Base-by-base conservation (phyloP, 2,329 filamentous ascomycete species). In the Blastomyces parvus region DNA sequence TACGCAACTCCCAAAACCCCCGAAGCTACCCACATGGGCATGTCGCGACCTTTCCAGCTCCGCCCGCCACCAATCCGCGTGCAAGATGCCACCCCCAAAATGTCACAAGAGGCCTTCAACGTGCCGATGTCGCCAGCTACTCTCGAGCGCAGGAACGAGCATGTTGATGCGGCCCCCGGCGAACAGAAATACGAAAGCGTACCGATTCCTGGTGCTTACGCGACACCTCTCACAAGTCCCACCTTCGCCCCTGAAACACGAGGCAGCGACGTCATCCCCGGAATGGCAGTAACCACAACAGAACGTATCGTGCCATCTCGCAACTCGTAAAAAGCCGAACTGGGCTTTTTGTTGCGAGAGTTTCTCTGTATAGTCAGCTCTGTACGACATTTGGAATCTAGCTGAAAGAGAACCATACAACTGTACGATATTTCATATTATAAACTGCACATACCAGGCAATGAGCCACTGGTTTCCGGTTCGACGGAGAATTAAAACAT, bases 201-300 rank as follows among this genome's bases (percentile, higher is more conserved):
- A 40, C 90, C 92, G 0, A 96, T 97, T 64, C 93, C 93, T 0
- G 89, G 89, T 6, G 89, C 91, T 0, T 97, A 97, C 73, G 80
- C 83, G 7, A 79, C 76, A 62, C 78, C 80, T 7, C 72, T 80
- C 57, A 70, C 73, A 63, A 78, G 74, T 61, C 78, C 79, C 27
- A 72, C 71, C 33, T 78, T 79, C 68, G 74, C 71, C 19, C 66
- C 71, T 48, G 66, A 63, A 38, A 25, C 58, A 3, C 62, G 64
- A 57, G 52, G n/a, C 30, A 58, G 17, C 5, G 57, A 61, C 22
- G 25, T 59, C 22, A 53, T 30, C 14, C 64, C 62, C 13, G 64
- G 64, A 36, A 62, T 57, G 55, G 64, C 64, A 27, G 40, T 65
- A 33, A 65, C 64, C n/a, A 22, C 53, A 38, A 58, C 59, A 27